Conservation (phyloP, 306 rosid species). For the Aeschynomene evenia region DNA sequence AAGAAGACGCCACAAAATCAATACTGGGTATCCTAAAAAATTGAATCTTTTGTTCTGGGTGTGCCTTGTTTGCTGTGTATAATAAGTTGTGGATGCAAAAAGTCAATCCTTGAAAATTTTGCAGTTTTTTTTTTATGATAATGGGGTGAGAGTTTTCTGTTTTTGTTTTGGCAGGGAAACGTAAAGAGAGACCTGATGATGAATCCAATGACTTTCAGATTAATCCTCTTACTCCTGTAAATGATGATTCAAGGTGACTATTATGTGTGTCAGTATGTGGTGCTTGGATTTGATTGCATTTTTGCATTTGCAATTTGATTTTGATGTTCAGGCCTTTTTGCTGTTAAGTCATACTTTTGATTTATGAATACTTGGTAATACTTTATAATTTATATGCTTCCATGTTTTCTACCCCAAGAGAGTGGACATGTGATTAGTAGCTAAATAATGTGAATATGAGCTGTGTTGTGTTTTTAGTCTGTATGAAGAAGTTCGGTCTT, state of each 20-base stretch:
- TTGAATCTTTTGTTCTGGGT: slow-evolving; percentile 6
- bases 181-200: slow-evolving; percentile 61
- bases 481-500: background rate
- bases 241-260: slow-evolving; percentile 71
- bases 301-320: slow-evolving; percentile 12
- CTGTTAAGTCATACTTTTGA: background rate
- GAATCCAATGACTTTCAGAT: slow-evolving; percentile 45
- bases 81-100: background rate
- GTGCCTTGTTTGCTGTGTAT: background rate
- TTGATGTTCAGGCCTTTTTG: background rate
- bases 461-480: background rate
- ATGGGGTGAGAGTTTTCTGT: background rate
- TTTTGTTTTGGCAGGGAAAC: slow-evolving; percentile 60
- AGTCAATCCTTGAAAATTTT: background rate
- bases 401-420: background rate
- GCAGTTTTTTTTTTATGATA: background rate
- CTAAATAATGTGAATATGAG: slow-evolving; percentile 7
- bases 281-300: slow-evolving; percentile 4
- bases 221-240: slow-evolving; percentile 70
- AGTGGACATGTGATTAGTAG: background rate
- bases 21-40: slow-evolving; percentile 54
- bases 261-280: background rate
- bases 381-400: slow-evolving; percentile 7
- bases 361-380: background rate
- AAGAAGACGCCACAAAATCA: slow-evolving; percentile 31